Conservation (phyloP, 2,329 filamentous ascomycete species). For the Colletotrichum plurivorum region DNA sequence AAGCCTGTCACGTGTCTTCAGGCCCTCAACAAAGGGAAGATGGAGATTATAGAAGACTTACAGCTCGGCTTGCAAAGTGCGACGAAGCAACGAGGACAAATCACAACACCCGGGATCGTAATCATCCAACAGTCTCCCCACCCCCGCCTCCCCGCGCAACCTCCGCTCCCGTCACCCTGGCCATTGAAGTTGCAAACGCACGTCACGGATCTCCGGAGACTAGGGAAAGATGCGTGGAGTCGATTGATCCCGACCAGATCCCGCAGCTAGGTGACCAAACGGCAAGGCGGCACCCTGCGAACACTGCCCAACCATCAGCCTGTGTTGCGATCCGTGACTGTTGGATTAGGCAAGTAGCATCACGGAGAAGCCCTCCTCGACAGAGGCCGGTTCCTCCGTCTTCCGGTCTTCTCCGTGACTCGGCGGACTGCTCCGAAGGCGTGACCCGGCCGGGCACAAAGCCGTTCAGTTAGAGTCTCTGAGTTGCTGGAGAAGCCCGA, state of each 20-base stretch:
- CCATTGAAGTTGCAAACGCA: too few relatives aligned
- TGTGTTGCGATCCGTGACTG: background rate
- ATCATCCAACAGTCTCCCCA: background rate
- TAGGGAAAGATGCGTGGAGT: too few relatives aligned
- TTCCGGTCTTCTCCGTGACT: background rate
- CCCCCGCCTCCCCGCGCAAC: background rate
- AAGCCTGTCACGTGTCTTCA: too few relatives aligned
- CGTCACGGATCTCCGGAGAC: too few relatives aligned
- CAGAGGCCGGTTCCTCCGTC: background rate
- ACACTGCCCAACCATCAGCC: background rate
- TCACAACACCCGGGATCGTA: background rate
- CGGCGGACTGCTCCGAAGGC: background rate
- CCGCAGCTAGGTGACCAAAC: too few relatives aligned
- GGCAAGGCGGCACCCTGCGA: too few relatives aligned
- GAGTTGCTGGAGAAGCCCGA: conserved; percentile 14
- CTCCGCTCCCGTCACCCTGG: background rate
- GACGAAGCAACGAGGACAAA: background rate
- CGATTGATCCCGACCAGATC: too few relatives aligned
- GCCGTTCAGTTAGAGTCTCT: background rate
- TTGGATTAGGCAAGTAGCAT: background rate
- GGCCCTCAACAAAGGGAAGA: too few relatives aligned
- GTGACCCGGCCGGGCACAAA: background rate
- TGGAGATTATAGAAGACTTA: too few relatives aligned
- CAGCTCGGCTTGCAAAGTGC: too few relatives aligned
- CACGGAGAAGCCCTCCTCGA: background rate